Base-by-base conservation (phyloP, 2,329 filamentous ascomycete genomes). In the Penicillium sp. region DNA sequence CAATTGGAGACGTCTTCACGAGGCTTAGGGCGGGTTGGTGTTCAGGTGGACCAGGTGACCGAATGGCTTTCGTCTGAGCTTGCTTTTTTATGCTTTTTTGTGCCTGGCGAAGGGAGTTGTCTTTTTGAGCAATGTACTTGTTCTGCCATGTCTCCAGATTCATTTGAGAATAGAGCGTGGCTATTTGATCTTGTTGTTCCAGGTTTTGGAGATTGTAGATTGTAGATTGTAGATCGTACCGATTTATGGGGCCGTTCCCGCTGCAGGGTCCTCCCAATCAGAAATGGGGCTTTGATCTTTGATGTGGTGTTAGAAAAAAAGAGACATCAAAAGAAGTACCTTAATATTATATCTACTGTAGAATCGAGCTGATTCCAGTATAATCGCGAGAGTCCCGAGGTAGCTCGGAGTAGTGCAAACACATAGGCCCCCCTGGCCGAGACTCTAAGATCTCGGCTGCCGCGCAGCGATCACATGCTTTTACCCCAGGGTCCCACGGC, bases 101-200 rank as follows among this genome's bases (percentile, higher is more conserved):
- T 63, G 47, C 64, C 62, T 63, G 72, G 72, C 72, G 72, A 73
- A 69, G 64, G 69, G 72, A 64, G 68, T 73, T 66, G 49, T 67
- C 71, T 65, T 51, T 68, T 56, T 70, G 64, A 68, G 69, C 62
- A 59, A 74, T 79, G 75, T 74, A 71, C 69, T 65, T 72, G 65
- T 58, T 70, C 61, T 50, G 60, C 67, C 59, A 62, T 68, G 61
- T 61, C 61, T 58, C 26, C 57, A 60, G 58, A 61, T 61, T 51
- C 62, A 61, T 28, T 61, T 49, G 42, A 58, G 59, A 59, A 64
- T 62, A 64, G 53, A 62, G 47, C 37, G 35, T 60, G 61, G 61
- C 42, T 42, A 38, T 61, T 58, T 28, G 33, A 42, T 13, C 8
- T 45, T 45, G 28, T 22, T 9, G 22, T 30, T 17, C 22, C 7